These are phyloP conservation scores for Penicillium brevicompactum DNA, from an alignment of 2,329 filamentous ascomycete genomes.

Conservation along the genomic window DNA sequence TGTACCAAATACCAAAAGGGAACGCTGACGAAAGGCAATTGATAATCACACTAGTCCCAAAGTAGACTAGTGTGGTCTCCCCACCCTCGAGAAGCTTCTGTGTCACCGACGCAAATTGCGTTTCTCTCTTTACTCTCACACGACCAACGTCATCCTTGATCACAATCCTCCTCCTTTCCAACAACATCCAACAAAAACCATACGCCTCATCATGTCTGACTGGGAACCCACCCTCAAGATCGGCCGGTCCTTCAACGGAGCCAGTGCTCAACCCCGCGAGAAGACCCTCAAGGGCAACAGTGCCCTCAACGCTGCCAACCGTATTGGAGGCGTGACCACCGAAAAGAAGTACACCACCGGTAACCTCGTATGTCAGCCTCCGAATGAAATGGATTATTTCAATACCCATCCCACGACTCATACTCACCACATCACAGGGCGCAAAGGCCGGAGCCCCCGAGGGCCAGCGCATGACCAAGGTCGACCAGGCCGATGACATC, in stretches of 20 bases:
- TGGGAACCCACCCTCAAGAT: conserved; percentile 94
- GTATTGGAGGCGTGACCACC: conserved; percentile 75
- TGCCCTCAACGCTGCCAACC: conserved; percentile 85
- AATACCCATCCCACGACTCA: neutral
- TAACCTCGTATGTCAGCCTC: conserved; percentile 66
- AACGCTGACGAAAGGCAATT: neutral
- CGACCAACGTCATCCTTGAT: conserved; percentile 27
- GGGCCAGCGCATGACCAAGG: conserved; percentile 95
- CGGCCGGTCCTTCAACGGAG: conserved; percentile 75
- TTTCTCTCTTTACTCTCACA: conserved; percentile 30
- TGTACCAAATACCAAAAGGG: neutral
- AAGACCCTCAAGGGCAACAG: conserved; percentile 84
- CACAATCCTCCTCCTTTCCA: conserved; percentile 1
- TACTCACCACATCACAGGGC: conserved; percentile 39
- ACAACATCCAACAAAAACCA: neutral
- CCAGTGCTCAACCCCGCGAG: conserved; percentile 68
- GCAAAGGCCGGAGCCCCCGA: conserved; percentile 58
- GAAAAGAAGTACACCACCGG: conserved; percentile 87
- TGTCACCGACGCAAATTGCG: conserved; percentile 41
- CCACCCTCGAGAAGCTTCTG: conserved; percentile 43
- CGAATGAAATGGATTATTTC: neutral
- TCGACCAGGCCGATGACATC: conserved; percentile 96
- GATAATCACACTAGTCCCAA: conserved; percentile 20
- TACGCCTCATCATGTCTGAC: conserved; percentile 62
- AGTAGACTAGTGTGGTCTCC: conserved; percentile 26